Percentiles rank a stretch among this genome's conserved stretches.
phyloP scores from a whole-genome alignment of 192 early-diverging fungal genomes.

The Backusella macrospora region DNA sequence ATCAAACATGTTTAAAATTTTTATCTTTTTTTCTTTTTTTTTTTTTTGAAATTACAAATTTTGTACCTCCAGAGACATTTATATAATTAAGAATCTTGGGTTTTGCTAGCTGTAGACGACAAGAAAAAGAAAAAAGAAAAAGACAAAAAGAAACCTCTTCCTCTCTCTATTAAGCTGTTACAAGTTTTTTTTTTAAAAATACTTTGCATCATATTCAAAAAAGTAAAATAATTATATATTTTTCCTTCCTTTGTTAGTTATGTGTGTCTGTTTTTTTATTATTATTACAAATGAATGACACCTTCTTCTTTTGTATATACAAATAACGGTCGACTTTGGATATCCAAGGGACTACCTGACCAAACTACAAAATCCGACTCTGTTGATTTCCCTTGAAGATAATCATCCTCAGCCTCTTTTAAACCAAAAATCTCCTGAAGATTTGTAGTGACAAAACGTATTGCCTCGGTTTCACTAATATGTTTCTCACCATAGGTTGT shows the following conservation, averaged over 20 bases:
- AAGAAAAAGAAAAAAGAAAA: too few species aligned
- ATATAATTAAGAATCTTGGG: too few species aligned
- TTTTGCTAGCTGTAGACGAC: too few species aligned
- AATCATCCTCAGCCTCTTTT: conserved; percentile 26
- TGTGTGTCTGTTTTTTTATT: too few species aligned
- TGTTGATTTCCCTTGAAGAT: conserved; percentile 3
- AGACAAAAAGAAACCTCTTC: too few species aligned
- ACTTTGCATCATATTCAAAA: too few species aligned
- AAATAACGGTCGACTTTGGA: conserved; percentile 45
- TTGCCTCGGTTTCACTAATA: conserved; percentile 62
- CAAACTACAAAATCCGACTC: conserved; percentile 56
- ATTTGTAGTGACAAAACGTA: conserved; percentile 72
- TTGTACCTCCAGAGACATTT: too few species aligned
- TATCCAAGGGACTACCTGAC: conserved; percentile 65
- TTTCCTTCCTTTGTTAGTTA: background rate
- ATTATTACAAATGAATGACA: conserved; percentile 4
- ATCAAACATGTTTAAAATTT: too few species aligned
- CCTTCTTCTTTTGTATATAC: conserved; percentile 22
- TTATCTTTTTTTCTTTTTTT: too few species aligned
- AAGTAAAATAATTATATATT: background rate
- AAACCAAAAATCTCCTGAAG: conserved; percentile 69
- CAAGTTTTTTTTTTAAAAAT: too few species aligned
- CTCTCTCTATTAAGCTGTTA: too few species aligned
- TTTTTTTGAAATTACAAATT: too few species aligned
- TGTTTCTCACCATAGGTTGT: conserved; percentile 22